Evolutionary conservation across 768 basidiomycete species (phyloP), one percentile per base, ranked within the genome.

Genomic region (Suillus lakei): DNA sequence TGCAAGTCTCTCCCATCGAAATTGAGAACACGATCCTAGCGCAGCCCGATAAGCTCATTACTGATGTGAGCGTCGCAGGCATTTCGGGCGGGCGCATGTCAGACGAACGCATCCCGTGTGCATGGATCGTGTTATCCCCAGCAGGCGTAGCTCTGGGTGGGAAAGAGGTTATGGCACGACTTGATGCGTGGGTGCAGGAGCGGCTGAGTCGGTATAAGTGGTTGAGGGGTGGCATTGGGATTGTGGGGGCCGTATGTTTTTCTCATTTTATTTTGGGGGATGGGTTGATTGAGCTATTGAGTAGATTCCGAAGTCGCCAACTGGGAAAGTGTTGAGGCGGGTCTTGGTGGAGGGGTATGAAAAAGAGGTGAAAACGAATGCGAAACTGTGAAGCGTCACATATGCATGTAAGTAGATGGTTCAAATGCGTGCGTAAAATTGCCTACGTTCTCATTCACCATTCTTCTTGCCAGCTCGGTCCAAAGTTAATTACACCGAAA

Each of bases 1-100:
- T 77, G 26, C 91, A 92, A 74, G 91, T 92, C 0, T 90, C 91
- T 0, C 91, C 91, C 0, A 81, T 83, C 16, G 91, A 92, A 71
- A 88, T 91, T 66, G 91, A 91, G 73, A 80, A 84, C 55, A 81
- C 81, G 30, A 78, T 92, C 3, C 79, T 88, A 16, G 81, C 83
- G 0, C 84, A 91, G 51, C 89, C 90, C 0, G 79, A 81, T 15
- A 79, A 79, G 48, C 80, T 90, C 61, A 83, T 91, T 66, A 75
- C 71, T 15, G 91, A 92, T 68, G 88, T 81, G 9, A 81, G 84
- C 4, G 90, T 92, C 9, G 90, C 88, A 0, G 91, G 91, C 21
- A 88, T 92, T 1, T 81, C 79, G n/a, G 88, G 89, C 36, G 88
- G 86, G 0, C 85, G 87, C 6, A 86, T 86, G 0, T 80, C 81